Evolutionary conservation across 169 alveolate genomes (phyloP), one percentile per base, ranked within the genome.

Genomic region (Plasmodium malariae): DNA sequence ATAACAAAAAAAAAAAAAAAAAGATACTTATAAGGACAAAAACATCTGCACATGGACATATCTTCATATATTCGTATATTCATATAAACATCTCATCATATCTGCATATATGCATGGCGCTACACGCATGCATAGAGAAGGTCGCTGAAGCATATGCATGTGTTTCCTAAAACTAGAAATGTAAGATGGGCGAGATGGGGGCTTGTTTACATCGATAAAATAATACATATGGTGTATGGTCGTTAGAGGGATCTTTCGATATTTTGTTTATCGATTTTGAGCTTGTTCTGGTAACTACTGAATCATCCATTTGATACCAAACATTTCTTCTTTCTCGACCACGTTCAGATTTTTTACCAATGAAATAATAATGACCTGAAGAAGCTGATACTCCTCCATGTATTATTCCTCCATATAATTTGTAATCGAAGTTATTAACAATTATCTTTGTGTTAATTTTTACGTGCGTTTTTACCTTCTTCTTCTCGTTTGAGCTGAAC

Each of bases 301-400:
- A 92, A 37, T 94, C 96, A 55, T 94, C 94, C 70, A 91, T 80
- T 51, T 88, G 73, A 63, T 94, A 85, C 96, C 96, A 94, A 32
- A 62, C 37, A 45, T 69, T 76, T 48, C 26, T 17, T 6, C 30
- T 36, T 24, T 72, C 54, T 28, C 60, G 40, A 11, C 60, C 34
- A 32, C 65, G 2, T 68, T 95, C 97, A 5, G 96, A 92, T 48
- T 93, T 91, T 14, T 95, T 70, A 17, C 97, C 97, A 7, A 95
- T 80, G 74, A 92, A 94, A 90, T 95, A 95, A 89, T 95, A 95
- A 70, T 95, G 97, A 21, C 97, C 97, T 1, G 95, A 89, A 32
- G 94, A 69, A 6, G 97, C 88, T 19, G 94, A 71, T 37, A 68
- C 54, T 2, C 97, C 97, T 34, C 91, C 67, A 85, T 95, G 97